A percentile compares a stretch with the other conserved stretches of the same genome.
These are phyloP conservation scores for Penstemon newberryi DNA, from an alignment of 257 asterid genomes.

Conservation along the genomic window DNA sequence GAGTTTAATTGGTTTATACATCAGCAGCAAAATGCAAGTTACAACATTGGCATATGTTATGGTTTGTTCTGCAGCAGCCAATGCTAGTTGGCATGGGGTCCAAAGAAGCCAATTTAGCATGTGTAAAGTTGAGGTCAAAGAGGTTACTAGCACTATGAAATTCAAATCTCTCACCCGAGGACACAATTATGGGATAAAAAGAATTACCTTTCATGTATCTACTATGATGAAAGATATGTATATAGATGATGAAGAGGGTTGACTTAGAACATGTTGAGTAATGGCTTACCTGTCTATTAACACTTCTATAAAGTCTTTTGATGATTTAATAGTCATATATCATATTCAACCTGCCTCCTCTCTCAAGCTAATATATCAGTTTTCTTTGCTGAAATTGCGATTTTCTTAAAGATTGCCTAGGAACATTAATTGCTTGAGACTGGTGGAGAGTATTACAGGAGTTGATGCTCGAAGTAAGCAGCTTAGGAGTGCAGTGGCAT, in stretches of 20 bases:
- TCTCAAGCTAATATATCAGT: conserved; percentile 1
- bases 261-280: background rate
- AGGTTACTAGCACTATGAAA: too few relatives aligned
- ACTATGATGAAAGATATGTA: too few relatives aligned
- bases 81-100: too few relatives aligned
- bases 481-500: conserved; percentile 74
- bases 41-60: too few relatives aligned
- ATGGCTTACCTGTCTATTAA: background rate
- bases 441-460: conserved; percentile 69
- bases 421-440: conserved; percentile 74
- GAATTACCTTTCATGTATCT: background rate
- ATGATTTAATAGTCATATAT: background rate
- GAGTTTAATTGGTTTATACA: too few relatives aligned
- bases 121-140: too few relatives aligned
- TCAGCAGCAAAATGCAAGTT: too few relatives aligned
- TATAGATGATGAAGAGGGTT: background rate
- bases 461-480: conserved; percentile 63
- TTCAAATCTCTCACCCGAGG: too few relatives aligned
- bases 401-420: conserved; percentile 55
- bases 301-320: conserved; percentile 5
- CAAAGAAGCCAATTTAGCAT: too few relatives aligned
- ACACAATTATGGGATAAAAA: too few relatives aligned
- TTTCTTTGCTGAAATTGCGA: conserved; percentile 22
- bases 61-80: too few relatives aligned
- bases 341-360: background rate